A percentile compares a stretch with the other conserved stretches of the same genome.
These are phyloP conservation scores for Sporothrix dimorphospora DNA, from an alignment of 2,329 filamentous ascomycete species.

Conservation along the genomic window DNA sequence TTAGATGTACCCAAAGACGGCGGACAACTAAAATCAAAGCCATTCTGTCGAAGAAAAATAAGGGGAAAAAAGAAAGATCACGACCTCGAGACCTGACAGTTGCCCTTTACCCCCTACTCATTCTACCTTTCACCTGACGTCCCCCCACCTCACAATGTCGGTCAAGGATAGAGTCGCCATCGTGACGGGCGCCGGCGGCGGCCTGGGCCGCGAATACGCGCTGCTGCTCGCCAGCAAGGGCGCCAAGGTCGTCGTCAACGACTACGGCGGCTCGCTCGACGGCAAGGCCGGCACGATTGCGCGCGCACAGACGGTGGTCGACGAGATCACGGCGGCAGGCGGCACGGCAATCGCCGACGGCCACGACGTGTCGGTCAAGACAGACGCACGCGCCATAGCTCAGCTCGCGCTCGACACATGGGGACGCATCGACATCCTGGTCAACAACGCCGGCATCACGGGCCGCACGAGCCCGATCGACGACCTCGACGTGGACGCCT, in stretches of 20 bases:
- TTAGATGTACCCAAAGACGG: not conserved
- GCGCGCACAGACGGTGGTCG: not conserved
- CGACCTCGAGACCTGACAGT: not conserved
- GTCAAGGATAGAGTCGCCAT: slow-evolving; percentile 5
- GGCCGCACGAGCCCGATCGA: not conserved
- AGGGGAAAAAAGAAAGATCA: not conserved
- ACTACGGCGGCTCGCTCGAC: not conserved
- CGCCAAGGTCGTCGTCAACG: slow-evolving; percentile 4
- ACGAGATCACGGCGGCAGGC: not conserved
- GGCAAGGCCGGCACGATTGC: slow-evolving; percentile 5
- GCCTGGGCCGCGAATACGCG: not conserved
- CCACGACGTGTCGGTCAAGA: not conserved
- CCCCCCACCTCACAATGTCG: not conserved
- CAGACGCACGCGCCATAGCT: not conserved
- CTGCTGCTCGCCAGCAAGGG: not conserved
- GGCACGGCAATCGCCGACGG: not conserved
- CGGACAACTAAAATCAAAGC: not conserved
- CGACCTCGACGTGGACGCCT: not conserved
- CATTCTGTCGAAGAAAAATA: not conserved
- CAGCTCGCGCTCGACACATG: not conserved
- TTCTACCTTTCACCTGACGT: not conserved
- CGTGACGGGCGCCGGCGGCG: not conserved
- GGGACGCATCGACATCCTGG: not conserved
- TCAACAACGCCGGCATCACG: slow-evolving; percentile 1
- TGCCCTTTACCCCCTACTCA: not conserved